These are phyloP conservation scores for Tuber borchii DNA, from an alignment of 495 filamentous ascomycete genomes.

Conservation along the genomic window DNA sequence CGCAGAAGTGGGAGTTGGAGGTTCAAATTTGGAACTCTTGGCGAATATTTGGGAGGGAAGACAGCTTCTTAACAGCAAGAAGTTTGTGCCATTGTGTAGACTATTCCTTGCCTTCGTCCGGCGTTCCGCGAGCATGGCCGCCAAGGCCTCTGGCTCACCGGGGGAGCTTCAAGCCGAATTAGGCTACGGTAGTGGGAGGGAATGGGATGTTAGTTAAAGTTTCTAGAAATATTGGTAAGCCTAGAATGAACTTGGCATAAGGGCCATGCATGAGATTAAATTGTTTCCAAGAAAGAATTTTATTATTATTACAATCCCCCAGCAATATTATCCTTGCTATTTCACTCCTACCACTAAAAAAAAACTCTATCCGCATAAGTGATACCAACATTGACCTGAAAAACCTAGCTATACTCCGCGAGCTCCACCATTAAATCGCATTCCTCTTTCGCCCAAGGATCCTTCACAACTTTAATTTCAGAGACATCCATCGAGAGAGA, in stretches of 20 bases:
- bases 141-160: too few species aligned
- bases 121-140: too few species aligned
- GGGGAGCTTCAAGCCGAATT: too few species aligned
- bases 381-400: not conserved
- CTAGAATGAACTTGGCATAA: not conserved
- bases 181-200: too few species aligned
- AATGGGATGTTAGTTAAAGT: too few species aligned
- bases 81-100: too few species aligned
- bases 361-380: not conserved
- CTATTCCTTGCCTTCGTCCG: too few species aligned
- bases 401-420: not conserved
- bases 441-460: constrained; percentile 26
- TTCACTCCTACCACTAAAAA: not conserved
- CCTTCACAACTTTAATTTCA: constrained; percentile 18
- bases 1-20: too few species aligned
- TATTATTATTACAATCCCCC: not conserved
- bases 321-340: not conserved
- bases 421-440: constrained; percentile 23
- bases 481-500: constrained; percentile 24
- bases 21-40: too few species aligned
- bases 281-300: not conserved
- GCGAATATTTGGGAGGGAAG: too few species aligned
- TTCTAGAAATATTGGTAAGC: not conserved
- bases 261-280: not conserved
- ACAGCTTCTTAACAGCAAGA: too few species aligned